Conservation (phyloP, 1,139 yeast species). For the Zygosaccharomyces sapae region DNA sequence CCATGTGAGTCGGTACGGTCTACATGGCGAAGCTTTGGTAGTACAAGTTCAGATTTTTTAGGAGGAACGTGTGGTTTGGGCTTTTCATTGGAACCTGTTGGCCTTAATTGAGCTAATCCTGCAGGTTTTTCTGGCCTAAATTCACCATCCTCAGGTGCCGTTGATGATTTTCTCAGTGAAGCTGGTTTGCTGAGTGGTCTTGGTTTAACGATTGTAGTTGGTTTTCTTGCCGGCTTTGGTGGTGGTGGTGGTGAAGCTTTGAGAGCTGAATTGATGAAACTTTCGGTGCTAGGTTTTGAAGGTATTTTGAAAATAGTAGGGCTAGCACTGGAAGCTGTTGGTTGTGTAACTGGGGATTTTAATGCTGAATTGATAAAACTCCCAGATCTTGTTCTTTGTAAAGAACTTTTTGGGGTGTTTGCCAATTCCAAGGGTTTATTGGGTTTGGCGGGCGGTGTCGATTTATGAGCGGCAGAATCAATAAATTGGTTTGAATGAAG, state of each 20-base stretch:
- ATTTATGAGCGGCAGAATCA: neutral
- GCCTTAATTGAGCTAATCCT: neutral
- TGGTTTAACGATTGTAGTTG: neutral
- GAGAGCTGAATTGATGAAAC: constrained; percentile 24
- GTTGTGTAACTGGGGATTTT: neutral
- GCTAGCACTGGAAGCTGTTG: neutral
- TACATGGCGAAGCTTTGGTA: constrained; percentile 18
- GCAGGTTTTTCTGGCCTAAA: constrained; percentile 11
- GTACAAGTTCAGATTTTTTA: constrained; percentile 9
- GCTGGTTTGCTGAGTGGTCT: constrained; percentile 6
- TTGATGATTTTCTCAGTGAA: constrained; percentile 1
- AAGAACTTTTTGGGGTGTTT: neutral
- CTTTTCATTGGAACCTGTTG: constrained; percentile 9
- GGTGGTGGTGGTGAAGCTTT: constrained; percentile 13
- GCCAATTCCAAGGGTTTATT: constrained; percentile 1
- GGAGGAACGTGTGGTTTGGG: constrained; percentile 16
- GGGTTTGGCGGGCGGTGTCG: neutral
- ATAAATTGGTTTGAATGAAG: neutral
- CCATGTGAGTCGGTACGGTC: neutral
- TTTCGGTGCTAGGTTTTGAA: constrained; percentile 17
- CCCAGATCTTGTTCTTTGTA: constrained; percentile 2
- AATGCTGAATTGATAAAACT: constrained; percentile 1
- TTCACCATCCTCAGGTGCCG: constrained; percentile 6
- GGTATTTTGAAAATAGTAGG: constrained; percentile 1
- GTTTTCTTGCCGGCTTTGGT: neutral